Evolutionary conservation across 805 yeast genomes (phyloP).

Genomic region (Lipomyces mesembrius): DNA sequence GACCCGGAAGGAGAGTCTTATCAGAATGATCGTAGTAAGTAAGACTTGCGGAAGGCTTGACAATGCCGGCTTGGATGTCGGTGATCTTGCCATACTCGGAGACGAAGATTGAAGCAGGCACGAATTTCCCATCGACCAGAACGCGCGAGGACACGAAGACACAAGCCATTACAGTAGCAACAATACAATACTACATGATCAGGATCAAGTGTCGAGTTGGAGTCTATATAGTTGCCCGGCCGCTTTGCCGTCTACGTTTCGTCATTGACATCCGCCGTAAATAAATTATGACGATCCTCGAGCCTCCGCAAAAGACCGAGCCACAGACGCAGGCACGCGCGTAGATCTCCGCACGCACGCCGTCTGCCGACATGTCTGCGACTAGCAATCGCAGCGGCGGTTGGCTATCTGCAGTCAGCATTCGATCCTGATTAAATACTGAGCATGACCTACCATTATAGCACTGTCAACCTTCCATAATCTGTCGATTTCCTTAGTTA

Average conservation of each 20-base stretch:
- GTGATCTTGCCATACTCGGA: conserved; percentile 61
- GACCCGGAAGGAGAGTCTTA: conserved; percentile 76
- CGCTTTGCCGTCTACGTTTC: background rate
- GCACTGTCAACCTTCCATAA: too few relatives aligned
- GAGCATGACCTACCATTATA: too few relatives aligned
- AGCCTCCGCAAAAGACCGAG: background rate
- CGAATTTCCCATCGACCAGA: conserved; percentile 37
- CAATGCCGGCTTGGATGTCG: conserved; percentile 47
- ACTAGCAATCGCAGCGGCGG: background rate
- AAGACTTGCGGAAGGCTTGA: conserved; percentile 27
- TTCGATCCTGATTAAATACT: too few relatives aligned
- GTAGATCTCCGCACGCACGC: conserved; percentile 4
- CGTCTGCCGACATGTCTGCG: background rate
- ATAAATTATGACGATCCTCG: background rate
- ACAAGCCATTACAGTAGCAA: conserved; percentile 15
- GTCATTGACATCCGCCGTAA: background rate
- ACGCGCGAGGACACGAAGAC: conserved; percentile 39
- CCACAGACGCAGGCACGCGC: conserved; percentile 4
- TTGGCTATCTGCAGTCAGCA: background rate
- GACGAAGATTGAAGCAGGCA: conserved; percentile 42
- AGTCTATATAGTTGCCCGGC: background rate
- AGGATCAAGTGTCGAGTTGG: background rate
- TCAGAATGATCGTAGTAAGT: conserved; percentile 64
- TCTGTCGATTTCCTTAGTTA: too few relatives aligned
- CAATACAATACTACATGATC: background rate